Base-by-base conservation (phyloP, 495 filamentous ascomycete species). In the Aspergillus affinis region DNA sequence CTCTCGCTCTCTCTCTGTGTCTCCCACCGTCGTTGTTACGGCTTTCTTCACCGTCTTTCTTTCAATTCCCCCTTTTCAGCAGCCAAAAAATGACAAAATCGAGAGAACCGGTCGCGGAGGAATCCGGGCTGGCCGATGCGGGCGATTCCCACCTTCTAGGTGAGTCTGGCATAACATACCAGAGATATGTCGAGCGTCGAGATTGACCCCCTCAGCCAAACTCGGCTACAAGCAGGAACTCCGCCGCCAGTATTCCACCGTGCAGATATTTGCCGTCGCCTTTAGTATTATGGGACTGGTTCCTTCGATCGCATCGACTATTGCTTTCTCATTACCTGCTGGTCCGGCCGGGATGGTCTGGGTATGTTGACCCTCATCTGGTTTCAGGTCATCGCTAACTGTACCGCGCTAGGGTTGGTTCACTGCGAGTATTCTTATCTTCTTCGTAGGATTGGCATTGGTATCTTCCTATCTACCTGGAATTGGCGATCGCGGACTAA, bases 251-350 rank as follows among this genome's bases (percentile, higher is more conserved):
- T 90, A 88, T 59, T 84, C 81, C 10, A 84, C 83, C 59, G 64
- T 88, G 26, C 83, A 90, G 68, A 79, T 90, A 32, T 90, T 90
- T 61, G 87, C 85, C 20, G 86, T 90, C 56, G 86, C 86, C 0
- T 90, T 90, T 63, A 84, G 81, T 62, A 90, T 90, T 58, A 90
- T 90, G 85, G 86, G 86, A 9, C 72, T 90, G 10, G 71, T 90
- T n/a, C 86, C 86, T 0, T 89, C 86, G 3, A 89, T 90, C 61
- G 86, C 87, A 4, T 82, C 82, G 13, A 88, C 85, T 0, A 70
- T 90, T 21, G 67, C 84, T 3, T 90, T 88, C 62, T 86, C 84
- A 1, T 76, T 89, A 51, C 86, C 87, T 6, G 83, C 87, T 29
- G 87, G 87, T 1, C 87, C 87, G 0, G 85, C 80, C 2, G 87